These are phyloP conservation scores for Wallacemonas sp. DNA, from an alignment of 208 protist species.

Conservation along the genomic window DNA sequence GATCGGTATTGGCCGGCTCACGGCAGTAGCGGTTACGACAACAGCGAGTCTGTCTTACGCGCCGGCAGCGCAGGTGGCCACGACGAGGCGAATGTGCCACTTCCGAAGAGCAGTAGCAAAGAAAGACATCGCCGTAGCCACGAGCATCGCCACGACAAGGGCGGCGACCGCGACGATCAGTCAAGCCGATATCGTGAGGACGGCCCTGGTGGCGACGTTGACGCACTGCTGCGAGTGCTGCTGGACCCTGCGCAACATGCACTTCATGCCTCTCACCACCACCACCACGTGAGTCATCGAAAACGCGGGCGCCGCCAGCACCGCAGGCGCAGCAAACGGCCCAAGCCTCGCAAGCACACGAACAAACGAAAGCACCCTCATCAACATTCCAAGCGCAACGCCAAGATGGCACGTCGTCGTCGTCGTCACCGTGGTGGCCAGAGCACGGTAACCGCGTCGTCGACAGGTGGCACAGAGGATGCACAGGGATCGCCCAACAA, in stretches of 20 bases:
- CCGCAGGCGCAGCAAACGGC: conserved; percentile 15
- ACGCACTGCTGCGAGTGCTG: not conserved
- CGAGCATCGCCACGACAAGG: not conserved
- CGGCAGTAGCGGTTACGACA: conserved; percentile 1
- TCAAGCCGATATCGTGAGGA: not conserved
- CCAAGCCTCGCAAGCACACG: conserved; percentile 7
- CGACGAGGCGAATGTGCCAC: too few species aligned
- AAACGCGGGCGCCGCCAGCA: conserved; percentile 27
- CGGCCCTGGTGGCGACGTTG: not conserved
- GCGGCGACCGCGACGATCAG: not conserved
- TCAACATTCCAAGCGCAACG: not conserved
- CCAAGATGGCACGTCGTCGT: not conserved
- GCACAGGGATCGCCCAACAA: not conserved
- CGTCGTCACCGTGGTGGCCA: conserved; percentile 17
- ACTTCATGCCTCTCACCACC: conserved; percentile 1
- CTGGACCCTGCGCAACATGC: conserved; percentile 4
- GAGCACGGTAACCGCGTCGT: too few species aligned
- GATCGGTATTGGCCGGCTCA: not conserved
- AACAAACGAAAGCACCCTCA: conserved; percentile 11
- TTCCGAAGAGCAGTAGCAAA: too few species aligned
- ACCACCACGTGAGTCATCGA: conserved; percentile 21
- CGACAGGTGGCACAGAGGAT: not conserved
- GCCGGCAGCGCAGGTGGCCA: not conserved
- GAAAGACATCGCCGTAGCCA: not conserved
- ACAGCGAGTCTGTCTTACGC: too few species aligned